Conservation (phyloP, 148 eudicot genomes). For the Pouteria glomerata region DNA sequence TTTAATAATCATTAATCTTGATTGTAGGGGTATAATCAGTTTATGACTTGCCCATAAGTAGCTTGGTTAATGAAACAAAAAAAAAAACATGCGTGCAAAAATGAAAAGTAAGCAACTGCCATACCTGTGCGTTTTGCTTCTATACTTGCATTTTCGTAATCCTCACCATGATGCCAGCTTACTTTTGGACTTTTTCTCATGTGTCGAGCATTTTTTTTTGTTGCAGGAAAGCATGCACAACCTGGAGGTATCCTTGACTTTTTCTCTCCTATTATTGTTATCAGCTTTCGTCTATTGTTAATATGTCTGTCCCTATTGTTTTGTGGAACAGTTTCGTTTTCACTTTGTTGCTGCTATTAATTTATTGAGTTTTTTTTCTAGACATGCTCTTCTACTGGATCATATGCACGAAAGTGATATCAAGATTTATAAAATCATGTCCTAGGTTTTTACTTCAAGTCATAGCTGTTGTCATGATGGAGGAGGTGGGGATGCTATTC, state of each 20-base stretch:
- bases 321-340: not conserved
- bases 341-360: not conserved
- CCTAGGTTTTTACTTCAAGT: not conserved
- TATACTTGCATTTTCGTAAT: not conserved
- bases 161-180: not conserved
- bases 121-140: not conserved
- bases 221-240: slow-evolving; percentile 77
- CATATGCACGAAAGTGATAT: not conserved
- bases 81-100: too few relatives aligned
- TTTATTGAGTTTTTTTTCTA: not conserved
- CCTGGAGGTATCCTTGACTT: slow-evolving; percentile 64
- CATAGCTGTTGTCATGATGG: not conserved
- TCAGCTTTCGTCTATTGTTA: slow-evolving; percentile 6
- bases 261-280: slow-evolving; percentile 1
- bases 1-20: not conserved
- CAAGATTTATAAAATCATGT: not conserved
- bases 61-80: not conserved
- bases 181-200: not conserved
- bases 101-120: not conserved
- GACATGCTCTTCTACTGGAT: not conserved
- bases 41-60: slow-evolving; percentile 7
- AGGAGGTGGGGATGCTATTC: too few relatives aligned
- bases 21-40: not conserved
- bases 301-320: not conserved
- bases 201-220: slow-evolving; percentile 2